A percentile compares a stretch with the other conserved stretches of the same genome.
Conservation (phyloP, 345 rosid species). For the Eucalyptus victrix region DNA sequence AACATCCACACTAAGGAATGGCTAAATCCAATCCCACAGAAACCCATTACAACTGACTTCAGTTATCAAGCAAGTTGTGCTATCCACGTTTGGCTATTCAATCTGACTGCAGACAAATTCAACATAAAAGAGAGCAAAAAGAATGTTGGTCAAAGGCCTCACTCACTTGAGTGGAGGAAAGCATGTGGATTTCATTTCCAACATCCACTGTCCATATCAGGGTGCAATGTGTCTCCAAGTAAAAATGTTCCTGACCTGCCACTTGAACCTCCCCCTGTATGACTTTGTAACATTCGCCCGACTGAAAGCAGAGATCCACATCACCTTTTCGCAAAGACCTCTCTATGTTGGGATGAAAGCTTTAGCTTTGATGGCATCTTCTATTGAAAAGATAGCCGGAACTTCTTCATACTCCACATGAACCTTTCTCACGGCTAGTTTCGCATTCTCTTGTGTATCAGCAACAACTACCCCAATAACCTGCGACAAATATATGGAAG, state of each 20-base stretch:
- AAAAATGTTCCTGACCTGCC: conserved; percentile 97
- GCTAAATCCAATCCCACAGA: background rate
- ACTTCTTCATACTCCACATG: conserved; percentile 61
- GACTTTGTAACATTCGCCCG: conserved; percentile 60
- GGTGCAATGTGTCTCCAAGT: conserved; percentile 81
- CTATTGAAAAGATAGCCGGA: conserved; percentile 66
- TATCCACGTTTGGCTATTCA: background rate
- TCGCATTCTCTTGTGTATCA: conserved; percentile 90
- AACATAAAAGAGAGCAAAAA: background rate
- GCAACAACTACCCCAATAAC: conserved; percentile 86
- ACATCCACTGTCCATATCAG: conserved; percentile 78
- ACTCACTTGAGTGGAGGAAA: conserved; percentile 93
- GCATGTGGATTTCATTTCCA: conserved; percentile 86
- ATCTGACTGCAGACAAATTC: background rate
- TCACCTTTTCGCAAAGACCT: conserved; percentile 61
- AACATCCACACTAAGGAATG: background rate
- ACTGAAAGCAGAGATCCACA: conserved; percentile 69
- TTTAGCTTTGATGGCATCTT: conserved; percentile 68
- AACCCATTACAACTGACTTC: background rate
- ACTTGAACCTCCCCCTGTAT: conserved; percentile 79
- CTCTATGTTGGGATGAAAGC: conserved; percentile 72
- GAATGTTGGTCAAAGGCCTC: background rate
- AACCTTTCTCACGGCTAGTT: conserved; percentile 63
- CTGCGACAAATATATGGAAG: conserved; percentile 16
- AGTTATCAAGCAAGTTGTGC: background rate